phyloP scores from a whole-genome alignment of 2,329 filamentous ascomycete genomes.

The Thelonectria blattea region DNA sequence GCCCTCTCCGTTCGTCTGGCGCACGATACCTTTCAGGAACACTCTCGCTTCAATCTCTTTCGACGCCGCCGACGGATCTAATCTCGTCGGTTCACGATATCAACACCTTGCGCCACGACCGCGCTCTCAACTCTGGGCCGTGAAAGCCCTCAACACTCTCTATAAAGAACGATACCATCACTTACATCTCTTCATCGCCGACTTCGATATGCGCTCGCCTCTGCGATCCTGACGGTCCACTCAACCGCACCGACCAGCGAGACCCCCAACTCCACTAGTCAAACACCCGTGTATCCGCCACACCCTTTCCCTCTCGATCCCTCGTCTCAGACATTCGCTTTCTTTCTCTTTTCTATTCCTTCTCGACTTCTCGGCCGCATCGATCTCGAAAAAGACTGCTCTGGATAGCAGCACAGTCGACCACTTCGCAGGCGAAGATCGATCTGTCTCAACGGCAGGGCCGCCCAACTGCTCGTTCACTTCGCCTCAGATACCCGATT shows the following conservation, averaged over 20 bases:
- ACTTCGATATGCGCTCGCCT: conserved; percentile 19
- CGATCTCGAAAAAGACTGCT: conserved; percentile 19
- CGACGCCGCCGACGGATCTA: background rate
- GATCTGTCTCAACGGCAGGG: conserved; percentile 53
- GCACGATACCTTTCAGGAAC: background rate
- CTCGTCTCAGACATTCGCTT: conserved; percentile 14
- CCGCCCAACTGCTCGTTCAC: conserved; percentile 35
- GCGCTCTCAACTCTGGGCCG: background rate
- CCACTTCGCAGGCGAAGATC: conserved; percentile 57
- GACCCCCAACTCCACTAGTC: conserved; percentile 15
- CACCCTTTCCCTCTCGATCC: conserved; percentile 2
- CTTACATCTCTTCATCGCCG: background rate
- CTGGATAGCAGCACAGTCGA: conserved; percentile 46
- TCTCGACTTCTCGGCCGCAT: conserved; percentile 3
- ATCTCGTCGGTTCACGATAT: background rate
- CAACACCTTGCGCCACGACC: background rate
- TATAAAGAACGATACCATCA: background rate
- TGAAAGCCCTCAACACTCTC: background rate
- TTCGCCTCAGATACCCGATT: conserved; percentile 24
- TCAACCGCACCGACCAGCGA: conserved; percentile 19
- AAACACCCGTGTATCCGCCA: conserved; percentile 15
- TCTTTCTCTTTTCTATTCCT: conserved; percentile 26
- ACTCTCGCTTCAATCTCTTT: background rate
- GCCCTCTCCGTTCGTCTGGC: background rate
- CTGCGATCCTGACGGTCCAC: conserved; percentile 18